Conservation (phyloP, 129 eudicot genomes). For the Smallanthus sonchifolius region DNA sequence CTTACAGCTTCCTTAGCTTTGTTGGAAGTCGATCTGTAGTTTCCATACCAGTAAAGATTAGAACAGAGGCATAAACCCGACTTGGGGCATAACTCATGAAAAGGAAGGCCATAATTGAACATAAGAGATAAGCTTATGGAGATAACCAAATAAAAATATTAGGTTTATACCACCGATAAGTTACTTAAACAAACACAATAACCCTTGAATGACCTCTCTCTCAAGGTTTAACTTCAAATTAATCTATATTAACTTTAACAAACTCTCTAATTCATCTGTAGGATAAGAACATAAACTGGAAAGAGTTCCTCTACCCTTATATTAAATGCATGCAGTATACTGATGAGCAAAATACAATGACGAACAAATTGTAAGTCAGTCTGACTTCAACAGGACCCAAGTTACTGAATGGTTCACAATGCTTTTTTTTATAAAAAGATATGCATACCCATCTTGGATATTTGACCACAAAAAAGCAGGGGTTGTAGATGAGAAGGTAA, state of each 20-base stretch:
- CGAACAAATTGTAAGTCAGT: neutral
- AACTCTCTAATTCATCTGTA: conserved; percentile 1
- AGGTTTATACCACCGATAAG: neutral
- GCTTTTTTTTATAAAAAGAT: neutral
- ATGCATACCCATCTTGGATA: conserved; percentile 45
- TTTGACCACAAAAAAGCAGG: conserved; percentile 84
- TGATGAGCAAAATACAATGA: neutral
- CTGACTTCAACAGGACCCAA: neutral
- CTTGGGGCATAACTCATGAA: neutral
- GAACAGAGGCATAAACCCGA: neutral
- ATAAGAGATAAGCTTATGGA: neutral
- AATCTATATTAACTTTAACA: neutral
- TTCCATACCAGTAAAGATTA: conserved; percentile 7
- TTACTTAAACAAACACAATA: conserved; percentile 3
- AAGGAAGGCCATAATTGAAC: neutral
- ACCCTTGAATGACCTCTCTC: conserved; percentile 6
- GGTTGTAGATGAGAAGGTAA: conserved; percentile 43
- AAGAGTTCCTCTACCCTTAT: conserved; percentile 5
- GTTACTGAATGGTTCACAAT: neutral
- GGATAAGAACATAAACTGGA: conserved; percentile 10
- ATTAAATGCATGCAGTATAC: neutral
- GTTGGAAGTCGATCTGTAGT: conserved; percentile 26
- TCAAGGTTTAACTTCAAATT: neutral
- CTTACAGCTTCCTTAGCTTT: conserved; percentile 61
- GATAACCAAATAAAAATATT: neutral